phyloP scores from a whole-genome alignment of 2,329 filamentous ascomycete genomes.

The Aureobasidium sp. region DNA sequence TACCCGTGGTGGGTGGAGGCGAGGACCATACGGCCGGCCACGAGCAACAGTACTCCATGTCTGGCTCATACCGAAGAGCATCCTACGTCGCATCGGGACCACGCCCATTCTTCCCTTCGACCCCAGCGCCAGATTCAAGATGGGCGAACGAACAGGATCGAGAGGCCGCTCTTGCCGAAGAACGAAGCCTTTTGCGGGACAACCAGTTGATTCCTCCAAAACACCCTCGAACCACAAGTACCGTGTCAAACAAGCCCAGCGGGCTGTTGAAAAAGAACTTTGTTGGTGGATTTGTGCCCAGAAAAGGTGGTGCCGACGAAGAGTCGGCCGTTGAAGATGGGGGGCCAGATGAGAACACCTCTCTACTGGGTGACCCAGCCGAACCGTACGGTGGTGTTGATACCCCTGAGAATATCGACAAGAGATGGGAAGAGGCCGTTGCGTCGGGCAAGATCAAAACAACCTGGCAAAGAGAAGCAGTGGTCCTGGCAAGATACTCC shows the following conservation, averaged over 20 bases:
- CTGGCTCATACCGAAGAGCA: constrained; percentile 64
- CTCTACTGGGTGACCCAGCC: constrained; percentile 18
- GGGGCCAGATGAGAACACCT: constrained; percentile 15
- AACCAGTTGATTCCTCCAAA: constrained; percentile 50
- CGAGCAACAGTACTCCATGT: constrained; percentile 38
- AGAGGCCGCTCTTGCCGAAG: constrained; percentile 46
- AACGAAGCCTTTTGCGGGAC: constrained; percentile 49
- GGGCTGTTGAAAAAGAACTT: constrained; percentile 3
- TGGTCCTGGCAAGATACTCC: constrained; percentile 55
- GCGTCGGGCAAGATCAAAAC: constrained; percentile 72
- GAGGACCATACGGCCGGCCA: constrained; percentile 12
- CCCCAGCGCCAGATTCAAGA: constrained; percentile 42
- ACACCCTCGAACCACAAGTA: constrained; percentile 29
- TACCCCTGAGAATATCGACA: constrained; percentile 49
- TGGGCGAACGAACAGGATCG: constrained; percentile 44
- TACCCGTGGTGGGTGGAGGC: not conserved
- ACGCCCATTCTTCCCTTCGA: constrained; percentile 59
- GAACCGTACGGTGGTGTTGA: constrained; percentile 37
- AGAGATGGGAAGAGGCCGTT: constrained; percentile 78
- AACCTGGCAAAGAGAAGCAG: constrained; percentile 81
- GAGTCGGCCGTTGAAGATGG: constrained; percentile 8
- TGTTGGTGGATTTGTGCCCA: constrained; percentile 7
- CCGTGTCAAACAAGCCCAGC: constrained; percentile 7
- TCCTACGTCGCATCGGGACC: constrained; percentile 66
- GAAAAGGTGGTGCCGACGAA: constrained; percentile 11